phyloP scores from a whole-genome alignment of 2,329 filamentous ascomycete species.

The Talaromyces atroroseus region DNA sequence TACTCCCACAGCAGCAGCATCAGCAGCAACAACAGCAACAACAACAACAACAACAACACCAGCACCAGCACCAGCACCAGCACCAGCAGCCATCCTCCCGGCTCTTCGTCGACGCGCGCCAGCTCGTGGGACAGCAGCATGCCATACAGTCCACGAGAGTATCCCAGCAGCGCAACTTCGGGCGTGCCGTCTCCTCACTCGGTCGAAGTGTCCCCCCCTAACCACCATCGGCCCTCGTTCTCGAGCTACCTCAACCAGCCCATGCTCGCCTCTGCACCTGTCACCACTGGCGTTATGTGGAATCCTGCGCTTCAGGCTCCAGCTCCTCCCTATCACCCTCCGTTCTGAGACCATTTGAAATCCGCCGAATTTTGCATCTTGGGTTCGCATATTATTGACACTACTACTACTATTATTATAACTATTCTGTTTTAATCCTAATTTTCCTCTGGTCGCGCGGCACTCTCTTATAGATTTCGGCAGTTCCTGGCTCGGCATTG shows the following conservation, averaged over 20 bases:
- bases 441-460: background rate
- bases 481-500: background rate
- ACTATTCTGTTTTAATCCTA: background rate
- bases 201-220: background rate
- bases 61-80: background rate
- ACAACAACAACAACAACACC: no score
- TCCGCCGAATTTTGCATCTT: no score
- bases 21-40: no score
- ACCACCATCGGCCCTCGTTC: slow-evolving; percentile 5
- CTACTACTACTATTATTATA: background rate
- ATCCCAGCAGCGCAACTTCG: slow-evolving; percentile 10
- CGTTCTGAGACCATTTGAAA: slow-evolving; percentile 8
- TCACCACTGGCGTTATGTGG: slow-evolving; percentile 8
- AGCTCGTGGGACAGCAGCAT: slow-evolving; percentile 14
- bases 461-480: background rate
- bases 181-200: slow-evolving; percentile 10
- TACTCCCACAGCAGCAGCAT: no score
- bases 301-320: slow-evolving; percentile 8
- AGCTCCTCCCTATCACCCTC: slow-evolving; percentile 6
- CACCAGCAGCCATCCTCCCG: background rate
- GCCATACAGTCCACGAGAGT: slow-evolving; percentile 11
- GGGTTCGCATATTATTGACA: background rate
- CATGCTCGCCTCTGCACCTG: slow-evolving; percentile 6
- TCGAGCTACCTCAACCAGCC: slow-evolving; percentile 9
- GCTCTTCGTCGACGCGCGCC: slow-evolving; percentile 6